Conservation (phyloP, 345 rosid genomes). For the Brassica juncea region DNA sequence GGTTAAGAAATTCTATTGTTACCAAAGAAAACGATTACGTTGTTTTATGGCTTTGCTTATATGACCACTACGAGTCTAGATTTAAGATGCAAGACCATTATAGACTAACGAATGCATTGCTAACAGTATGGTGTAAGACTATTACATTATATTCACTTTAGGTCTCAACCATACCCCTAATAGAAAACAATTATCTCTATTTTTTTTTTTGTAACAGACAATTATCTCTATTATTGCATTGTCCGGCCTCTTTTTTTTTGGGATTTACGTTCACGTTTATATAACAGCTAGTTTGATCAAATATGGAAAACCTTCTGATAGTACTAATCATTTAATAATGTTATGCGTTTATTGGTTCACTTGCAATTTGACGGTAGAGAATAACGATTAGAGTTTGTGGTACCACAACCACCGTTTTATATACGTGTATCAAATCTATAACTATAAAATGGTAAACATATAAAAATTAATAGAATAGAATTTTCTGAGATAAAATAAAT, state of each 20-base stretch:
- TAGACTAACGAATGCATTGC: background rate
- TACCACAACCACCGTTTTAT: no score
- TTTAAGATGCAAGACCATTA: background rate
- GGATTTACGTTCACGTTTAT: background rate
- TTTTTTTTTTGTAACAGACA: background rate
- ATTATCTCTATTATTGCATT: background rate
- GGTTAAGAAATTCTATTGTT: background rate
- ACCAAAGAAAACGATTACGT: background rate
- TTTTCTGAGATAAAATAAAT: no score
- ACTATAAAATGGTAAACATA: no score
- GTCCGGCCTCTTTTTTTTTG: background rate
- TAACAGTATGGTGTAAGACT: background rate
- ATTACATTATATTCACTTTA: background rate
- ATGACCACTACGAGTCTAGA: background rate
- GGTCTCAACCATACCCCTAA: background rate
- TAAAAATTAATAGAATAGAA: no score
- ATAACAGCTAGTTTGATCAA: background rate
- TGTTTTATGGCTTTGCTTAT: background rate
- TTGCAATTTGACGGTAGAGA: background rate
- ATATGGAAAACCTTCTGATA: background rate
- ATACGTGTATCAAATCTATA: no score
- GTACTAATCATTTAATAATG: background rate
- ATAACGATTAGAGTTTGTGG: no score
- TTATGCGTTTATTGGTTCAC: background rate
- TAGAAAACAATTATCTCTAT: background rate